These are phyloP conservation scores for Dalechampia spathulata DNA, from an alignment of 441 rosid genomes.

Conservation along the genomic window DNA sequence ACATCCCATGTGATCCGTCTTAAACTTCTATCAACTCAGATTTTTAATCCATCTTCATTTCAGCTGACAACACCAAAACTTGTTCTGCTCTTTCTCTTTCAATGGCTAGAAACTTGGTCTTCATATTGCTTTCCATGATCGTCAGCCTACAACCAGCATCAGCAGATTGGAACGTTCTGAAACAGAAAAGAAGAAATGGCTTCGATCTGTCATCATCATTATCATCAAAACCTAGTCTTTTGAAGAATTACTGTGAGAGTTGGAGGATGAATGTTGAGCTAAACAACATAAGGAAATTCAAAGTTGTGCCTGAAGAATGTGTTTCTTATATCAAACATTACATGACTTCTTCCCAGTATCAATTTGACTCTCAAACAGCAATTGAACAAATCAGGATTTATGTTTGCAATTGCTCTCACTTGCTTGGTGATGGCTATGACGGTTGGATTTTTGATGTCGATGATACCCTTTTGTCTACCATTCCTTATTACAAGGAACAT, in stretches of 20 bases:
- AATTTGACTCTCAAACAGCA: constrained; percentile 47
- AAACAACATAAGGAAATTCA: constrained; percentile 63
- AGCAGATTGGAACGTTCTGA: no score
- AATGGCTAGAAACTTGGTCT: no score
- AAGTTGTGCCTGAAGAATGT: constrained; percentile 66
- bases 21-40: no score
- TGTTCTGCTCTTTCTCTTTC: no score
- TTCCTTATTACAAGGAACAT: constrained; percentile 73
- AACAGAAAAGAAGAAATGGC: no score
- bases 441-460: constrained; percentile 84
- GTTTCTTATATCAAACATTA: constrained; percentile 52
- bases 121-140: no score
- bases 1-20: no score
- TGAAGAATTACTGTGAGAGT: constrained; percentile 68
- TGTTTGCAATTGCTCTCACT: constrained; percentile 38
- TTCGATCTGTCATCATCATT: background rate
- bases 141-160: no score
- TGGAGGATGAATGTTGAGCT: constrained; percentile 87
- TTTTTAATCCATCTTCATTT: no score
- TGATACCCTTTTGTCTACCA: constrained; percentile 85
- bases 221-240: constrained; percentile 4
- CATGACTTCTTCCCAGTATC: constrained; percentile 52
- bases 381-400: constrained; percentile 45
- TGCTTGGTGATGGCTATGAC: constrained; percentile 61
- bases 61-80: no score